A percentile compares a stretch with the other conserved stretches of the same genome.
phyloP scores from a whole-genome alignment of 805 yeast species.

The Dipodascus albidus region DNA sequence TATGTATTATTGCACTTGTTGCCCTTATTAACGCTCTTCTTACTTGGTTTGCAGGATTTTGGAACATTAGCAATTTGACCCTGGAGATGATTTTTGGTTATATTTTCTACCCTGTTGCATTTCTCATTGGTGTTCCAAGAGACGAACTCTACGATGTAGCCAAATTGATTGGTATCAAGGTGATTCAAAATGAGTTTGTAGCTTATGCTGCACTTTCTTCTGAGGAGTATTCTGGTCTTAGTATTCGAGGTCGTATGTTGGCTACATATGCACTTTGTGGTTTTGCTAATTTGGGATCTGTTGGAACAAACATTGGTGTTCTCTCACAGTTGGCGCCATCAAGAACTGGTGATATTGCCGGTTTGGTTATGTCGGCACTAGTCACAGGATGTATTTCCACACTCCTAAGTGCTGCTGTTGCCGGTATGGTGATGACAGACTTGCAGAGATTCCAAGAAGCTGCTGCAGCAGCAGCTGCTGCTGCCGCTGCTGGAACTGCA shows the following conservation, averaged over 20 bases:
- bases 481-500: neutral
- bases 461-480: slow-evolving; percentile 1
- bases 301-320: slow-evolving; percentile 52
- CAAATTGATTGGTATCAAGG: slow-evolving; percentile 42
- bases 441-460: slow-evolving; percentile 14
- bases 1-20: slow-evolving; percentile 52
- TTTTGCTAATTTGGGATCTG: slow-evolving; percentile 49
- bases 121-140: slow-evolving; percentile 46
- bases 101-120: slow-evolving; percentile 47
- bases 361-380: slow-evolving; percentile 37
- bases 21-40: slow-evolving; percentile 44
- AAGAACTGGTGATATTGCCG: slow-evolving; percentile 36
- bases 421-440: slow-evolving; percentile 52
- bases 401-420: slow-evolving; percentile 43
- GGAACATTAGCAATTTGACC: slow-evolving; percentile 43
- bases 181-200: slow-evolving; percentile 52
- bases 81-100: slow-evolving; percentile 47
- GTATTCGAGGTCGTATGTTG: slow-evolving; percentile 40
- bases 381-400: slow-evolving; percentile 44
- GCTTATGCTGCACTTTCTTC: slow-evolving; percentile 35
- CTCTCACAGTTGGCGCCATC: slow-evolving; percentile 44
- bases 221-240: slow-evolving; percentile 33
- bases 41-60: slow-evolving; percentile 50
- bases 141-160: slow-evolving; percentile 40
- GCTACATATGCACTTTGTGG: slow-evolving; percentile 57